These are phyloP conservation scores for Malassezia brasiliensis DNA, from an alignment of 1,284 basidiomycete genomes.

Conservation along the genomic window DNA sequence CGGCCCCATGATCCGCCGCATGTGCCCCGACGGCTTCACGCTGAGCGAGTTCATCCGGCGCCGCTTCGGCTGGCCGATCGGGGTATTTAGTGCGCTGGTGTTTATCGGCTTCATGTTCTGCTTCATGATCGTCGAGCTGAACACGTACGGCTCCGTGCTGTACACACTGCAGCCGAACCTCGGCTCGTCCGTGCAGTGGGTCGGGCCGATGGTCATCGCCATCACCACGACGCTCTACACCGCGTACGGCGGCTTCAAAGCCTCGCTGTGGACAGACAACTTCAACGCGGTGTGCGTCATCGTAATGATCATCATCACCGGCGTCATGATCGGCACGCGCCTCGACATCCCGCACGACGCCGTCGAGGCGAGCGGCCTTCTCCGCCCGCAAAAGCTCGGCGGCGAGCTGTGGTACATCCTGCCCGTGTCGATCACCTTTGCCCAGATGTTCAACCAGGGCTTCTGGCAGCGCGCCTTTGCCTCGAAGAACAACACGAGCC, in stretches of 20 bases:
- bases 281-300: slow-evolving; percentile 45
- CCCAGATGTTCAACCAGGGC: slow-evolving; percentile 48
- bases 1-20: slow-evolving; percentile 41
- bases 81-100: slow-evolving; percentile 37
- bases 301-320: slow-evolving; percentile 41
- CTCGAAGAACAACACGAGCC: slow-evolving; percentile 37
- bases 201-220: slow-evolving; percentile 44
- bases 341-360: slow-evolving; percentile 34
- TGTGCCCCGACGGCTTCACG: slow-evolving; percentile 47
- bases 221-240: slow-evolving; percentile 47
- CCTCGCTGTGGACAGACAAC: slow-evolving; percentile 48
- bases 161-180: slow-evolving; percentile 28
- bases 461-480: slow-evolving; percentile 49
- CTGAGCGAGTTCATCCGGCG: slow-evolving; percentile 44
- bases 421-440: slow-evolving; percentile 40
- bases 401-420: slow-evolving; percentile 47
- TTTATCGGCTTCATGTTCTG: slow-evolving; percentile 48
- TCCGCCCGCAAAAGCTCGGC: slow-evolving; percentile 34
- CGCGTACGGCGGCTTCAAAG: slow-evolving; percentile 47
- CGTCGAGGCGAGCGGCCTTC: slow-evolving; percentile 33
- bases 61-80: slow-evolving; percentile 44
- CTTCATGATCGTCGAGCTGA: slow-evolving; percentile 48
- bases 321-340: slow-evolving; percentile 37
- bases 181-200: slow-evolving; percentile 19
- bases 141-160: slow-evolving; percentile 43